Conservation (phyloP, 2,329 filamentous ascomycete species). For the Canariomyces notabilis region DNA sequence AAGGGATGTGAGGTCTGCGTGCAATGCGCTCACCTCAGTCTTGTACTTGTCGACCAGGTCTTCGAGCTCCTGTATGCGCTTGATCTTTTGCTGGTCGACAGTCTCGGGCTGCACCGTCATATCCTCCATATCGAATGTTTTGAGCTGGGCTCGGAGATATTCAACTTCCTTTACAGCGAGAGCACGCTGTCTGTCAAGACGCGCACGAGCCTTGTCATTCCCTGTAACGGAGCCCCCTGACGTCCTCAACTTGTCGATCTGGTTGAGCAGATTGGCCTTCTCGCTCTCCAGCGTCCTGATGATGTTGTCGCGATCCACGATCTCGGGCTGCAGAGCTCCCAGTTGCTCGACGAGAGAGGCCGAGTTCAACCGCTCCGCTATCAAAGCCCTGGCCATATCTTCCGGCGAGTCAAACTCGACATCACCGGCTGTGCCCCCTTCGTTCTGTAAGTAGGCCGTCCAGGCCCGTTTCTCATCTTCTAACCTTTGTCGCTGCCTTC, state of each 20-base stretch:
- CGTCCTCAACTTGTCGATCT: conserved; percentile 65
- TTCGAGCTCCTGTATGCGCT: conserved; percentile 77
- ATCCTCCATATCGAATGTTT: conserved; percentile 83
- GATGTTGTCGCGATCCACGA: conserved; percentile 69
- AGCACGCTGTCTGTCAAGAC: conserved; percentile 78
- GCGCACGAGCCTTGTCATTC: conserved; percentile 63
- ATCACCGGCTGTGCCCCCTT: conserved; percentile 54
- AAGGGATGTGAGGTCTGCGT: conserved; percentile 65
- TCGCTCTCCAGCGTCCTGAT: conserved; percentile 70
- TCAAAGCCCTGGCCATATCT: conserved; percentile 74
- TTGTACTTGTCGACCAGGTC: conserved; percentile 84
- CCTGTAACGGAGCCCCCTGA: conserved; percentile 39
- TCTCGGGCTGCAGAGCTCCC: conserved; percentile 72
- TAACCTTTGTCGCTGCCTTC: conserved; percentile 76
- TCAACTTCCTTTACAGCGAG: conserved; percentile 90
- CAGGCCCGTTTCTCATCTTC: conserved; percentile 86
- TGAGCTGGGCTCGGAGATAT: conserved; percentile 86
- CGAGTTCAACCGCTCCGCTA: conserved; percentile 75
- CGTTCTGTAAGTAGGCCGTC: conserved; percentile 75
- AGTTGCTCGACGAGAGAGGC: conserved; percentile 75
- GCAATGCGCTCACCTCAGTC: conserved; percentile 67
- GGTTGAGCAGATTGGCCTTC: conserved; percentile 56
- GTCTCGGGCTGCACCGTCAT: conserved; percentile 76
- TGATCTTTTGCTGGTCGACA: conserved; percentile 68
- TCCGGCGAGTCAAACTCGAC: conserved; percentile 84